A percentile compares a stretch with the other conserved stretches of the same genome.
phyloP scores from a whole-genome alignment of 176 grass and related monocot genomes.

The Aegilops umbellulata region DNA sequence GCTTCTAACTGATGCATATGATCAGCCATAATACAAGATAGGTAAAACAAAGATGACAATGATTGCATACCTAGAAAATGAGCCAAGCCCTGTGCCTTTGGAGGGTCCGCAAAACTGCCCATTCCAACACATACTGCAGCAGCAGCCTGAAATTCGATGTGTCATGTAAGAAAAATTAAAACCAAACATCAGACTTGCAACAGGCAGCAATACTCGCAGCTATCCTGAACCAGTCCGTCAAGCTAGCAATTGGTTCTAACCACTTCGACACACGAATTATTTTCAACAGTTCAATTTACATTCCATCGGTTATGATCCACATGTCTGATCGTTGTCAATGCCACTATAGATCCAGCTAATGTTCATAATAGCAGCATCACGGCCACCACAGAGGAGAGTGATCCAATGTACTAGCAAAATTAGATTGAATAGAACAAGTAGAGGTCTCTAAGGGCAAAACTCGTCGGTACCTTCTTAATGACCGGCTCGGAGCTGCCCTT shows the following conservation, averaged over 20 bases:
- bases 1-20: slow-evolving; percentile 3
- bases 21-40: not conserved
- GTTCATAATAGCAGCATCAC: not conserved
- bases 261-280: not conserved
- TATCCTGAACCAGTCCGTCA: not conserved
- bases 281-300: not conserved
- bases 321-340: not conserved
- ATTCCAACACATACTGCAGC: slow-evolving; percentile 94
- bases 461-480: slow-evolving; percentile 67
- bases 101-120: slow-evolving; percentile 88
- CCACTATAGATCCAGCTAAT: not conserved
- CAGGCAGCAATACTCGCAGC: not conserved
- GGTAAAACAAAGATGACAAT: slow-evolving; percentile 16
- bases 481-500: slow-evolving; percentile 38
- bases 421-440: not conserved
- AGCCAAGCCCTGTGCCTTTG: slow-evolving; percentile 76
- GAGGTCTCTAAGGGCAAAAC: slow-evolving; percentile 9
- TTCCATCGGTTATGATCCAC: slow-evolving; percentile 8
- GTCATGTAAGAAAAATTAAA: not conserved
- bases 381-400: not conserved
- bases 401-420: not conserved
- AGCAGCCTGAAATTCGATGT: slow-evolving; percentile 58
- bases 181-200: slow-evolving; percentile 13
- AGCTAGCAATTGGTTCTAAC: not conserved
- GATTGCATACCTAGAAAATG: slow-evolving; percentile 86